Base-by-base conservation (phyloP, 2,329 filamentous ascomycete genomes). In the Alternaria arborescens region DNA sequence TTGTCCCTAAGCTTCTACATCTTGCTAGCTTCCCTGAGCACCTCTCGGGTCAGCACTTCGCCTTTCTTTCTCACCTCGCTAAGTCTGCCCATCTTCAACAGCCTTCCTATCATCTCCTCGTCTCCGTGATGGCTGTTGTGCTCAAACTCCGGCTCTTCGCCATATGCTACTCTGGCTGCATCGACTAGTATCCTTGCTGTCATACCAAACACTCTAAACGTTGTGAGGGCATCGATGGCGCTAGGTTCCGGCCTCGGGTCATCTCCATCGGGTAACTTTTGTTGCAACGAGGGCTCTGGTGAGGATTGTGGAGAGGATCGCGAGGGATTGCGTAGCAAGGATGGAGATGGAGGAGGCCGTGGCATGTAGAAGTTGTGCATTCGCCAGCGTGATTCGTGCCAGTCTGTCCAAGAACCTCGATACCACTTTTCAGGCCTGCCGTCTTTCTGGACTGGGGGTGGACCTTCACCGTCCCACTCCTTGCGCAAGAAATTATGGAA, bases 341-440 rank as follows among this genome's bases (percentile, higher is more conserved):
- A 18, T 0, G 69, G 60, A 6, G 67, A 55, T 8, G 64, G 55
- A 11, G 65, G 63, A 61, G 70, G 69, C 12, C 68, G 61, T 16
- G 92, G 94, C 26, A 97, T 93, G 80, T 92, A 91, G 80, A 97
- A 98, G 79, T 94, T 94, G 79, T 97, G 94, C 84, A 97, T 89
- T 41, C 85, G 79, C 94, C 94, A 98, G n/a, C 86, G 85, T 52
- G 83, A 82, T 65, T 90, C 87, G 77, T 95, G 88, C 89, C 90
- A 97, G 65, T 88, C 83, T 54, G 89, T 87, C 94, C 94, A 97
- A 30, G 80, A 82, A 8, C 94, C 94, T 60, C 90, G 85, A 82
- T 98, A 97, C 94, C 94, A 98, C 57, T 88, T 84, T 0, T 88
- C 87, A 8, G 80, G 75, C 8, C 72, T 69, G 0, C 76, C 77